These are phyloP conservation scores for Ustilago lituana DNA, from an alignment of 1,284 basidiomycete genomes.

Conservation along the genomic window DNA sequence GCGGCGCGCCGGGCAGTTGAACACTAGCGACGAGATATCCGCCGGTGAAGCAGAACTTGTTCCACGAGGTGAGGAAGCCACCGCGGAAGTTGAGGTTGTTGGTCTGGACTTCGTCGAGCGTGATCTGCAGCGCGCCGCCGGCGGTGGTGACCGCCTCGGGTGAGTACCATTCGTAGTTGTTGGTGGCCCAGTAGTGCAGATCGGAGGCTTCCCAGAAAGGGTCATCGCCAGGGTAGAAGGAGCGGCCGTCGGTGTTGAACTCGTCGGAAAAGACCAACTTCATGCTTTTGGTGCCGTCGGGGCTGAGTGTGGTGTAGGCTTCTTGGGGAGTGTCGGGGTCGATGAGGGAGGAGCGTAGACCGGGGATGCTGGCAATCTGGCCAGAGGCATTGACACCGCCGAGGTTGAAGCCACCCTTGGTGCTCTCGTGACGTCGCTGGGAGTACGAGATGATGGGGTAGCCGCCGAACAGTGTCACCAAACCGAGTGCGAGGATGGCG, in stretches of 20 bases:
- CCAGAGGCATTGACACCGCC: conserved; percentile 60
- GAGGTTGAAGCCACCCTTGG: conserved; percentile 53
- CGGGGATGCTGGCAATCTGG: conserved; percentile 53
- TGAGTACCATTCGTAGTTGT: conserved; percentile 72
- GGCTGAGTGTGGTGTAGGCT: conserved; percentile 67
- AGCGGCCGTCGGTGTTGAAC: conserved; percentile 64
- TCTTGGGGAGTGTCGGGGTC: conserved; percentile 67
- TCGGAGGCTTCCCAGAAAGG: conserved; percentile 78
- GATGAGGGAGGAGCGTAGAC: conserved; percentile 56
- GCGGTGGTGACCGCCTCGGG: conserved; percentile 82
- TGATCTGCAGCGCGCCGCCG: conserved; percentile 82
- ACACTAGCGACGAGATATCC: conserved; percentile 83
- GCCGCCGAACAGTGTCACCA: conserved; percentile 77
- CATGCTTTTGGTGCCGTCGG: conserved; percentile 68
- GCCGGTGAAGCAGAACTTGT: conserved; percentile 93
- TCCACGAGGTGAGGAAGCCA: conserved; percentile 74
- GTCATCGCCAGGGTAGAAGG: conserved; percentile 73
- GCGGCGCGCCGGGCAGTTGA: conserved; percentile 79
- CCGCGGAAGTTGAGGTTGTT: conserved; percentile 77
- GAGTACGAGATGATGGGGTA: conserved; percentile 75
- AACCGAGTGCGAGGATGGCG: conserved; percentile 67
- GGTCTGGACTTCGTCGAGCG: conserved; percentile 65
- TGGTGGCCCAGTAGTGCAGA: conserved; percentile 76
- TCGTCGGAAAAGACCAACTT: conserved; percentile 67
- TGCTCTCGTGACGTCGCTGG: conserved; percentile 19